Conservation (phyloP, 495 filamentous ascomycete species). For the Penicillium flavigenum region DNA sequence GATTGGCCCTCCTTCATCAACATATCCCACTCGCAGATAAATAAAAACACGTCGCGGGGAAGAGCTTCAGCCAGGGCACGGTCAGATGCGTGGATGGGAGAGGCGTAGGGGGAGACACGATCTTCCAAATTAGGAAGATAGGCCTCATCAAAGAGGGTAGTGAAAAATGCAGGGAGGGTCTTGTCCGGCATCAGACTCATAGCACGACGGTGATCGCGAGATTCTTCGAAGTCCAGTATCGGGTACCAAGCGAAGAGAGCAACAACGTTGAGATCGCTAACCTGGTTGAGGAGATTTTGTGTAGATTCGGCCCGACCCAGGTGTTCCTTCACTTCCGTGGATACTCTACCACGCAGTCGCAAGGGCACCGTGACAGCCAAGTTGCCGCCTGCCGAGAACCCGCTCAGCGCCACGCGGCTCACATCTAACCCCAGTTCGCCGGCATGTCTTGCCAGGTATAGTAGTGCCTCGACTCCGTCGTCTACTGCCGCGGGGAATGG, state of each 20-base stretch:
- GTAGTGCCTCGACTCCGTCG: slow-evolving; percentile 68
- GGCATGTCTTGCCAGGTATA: slow-evolving; percentile 63
- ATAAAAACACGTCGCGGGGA: slow-evolving; percentile 67
- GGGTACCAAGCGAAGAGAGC: slow-evolving; percentile 80
- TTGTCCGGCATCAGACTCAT: slow-evolving; percentile 66
- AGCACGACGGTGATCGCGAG: slow-evolving; percentile 69
- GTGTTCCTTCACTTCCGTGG: slow-evolving; percentile 26
- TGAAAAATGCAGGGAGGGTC: slow-evolving; percentile 70
- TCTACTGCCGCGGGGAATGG: slow-evolving; percentile 77
- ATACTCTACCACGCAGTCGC: slow-evolving; percentile 49
- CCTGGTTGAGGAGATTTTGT: slow-evolving; percentile 36
- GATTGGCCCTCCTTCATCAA: slow-evolving; percentile 71
- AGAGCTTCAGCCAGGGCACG: slow-evolving; percentile 50
- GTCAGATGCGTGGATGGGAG: slow-evolving; percentile 60
- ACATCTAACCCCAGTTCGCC: slow-evolving; percentile 56
- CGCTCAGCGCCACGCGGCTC: slow-evolving; percentile 67
- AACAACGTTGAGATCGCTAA: slow-evolving; percentile 47
- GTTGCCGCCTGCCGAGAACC: slow-evolving; percentile 89
- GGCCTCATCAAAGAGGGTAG: slow-evolving; percentile 80
- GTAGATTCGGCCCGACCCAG: slow-evolving; percentile 40
- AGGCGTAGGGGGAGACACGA: slow-evolving; percentile 59
- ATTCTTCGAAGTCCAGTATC: slow-evolving; percentile 74
- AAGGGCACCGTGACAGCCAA: slow-evolving; percentile 78
- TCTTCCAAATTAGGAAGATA: slow-evolving; percentile 62
- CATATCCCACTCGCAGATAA: slow-evolving; percentile 92